A percentile compares a stretch with the other conserved stretches of the same genome.
Conservation (phyloP, 129 eudicot genomes). For the Ambrosia artemisiifolia region DNA sequence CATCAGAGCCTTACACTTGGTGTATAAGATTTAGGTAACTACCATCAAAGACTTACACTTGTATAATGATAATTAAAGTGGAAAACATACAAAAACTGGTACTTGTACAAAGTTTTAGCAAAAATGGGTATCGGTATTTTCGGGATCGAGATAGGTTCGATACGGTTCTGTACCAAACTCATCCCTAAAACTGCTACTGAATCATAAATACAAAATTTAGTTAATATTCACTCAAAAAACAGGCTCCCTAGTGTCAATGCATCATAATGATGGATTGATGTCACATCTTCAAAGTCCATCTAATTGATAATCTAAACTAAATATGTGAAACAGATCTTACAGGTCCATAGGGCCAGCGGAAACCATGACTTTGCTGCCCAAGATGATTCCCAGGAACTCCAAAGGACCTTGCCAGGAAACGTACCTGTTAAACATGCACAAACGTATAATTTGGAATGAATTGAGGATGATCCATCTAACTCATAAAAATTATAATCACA, state of each 20-base stretch:
- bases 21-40: background rate
- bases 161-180: too few species aligned
- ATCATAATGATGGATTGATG: background rate
- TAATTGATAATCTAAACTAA: background rate
- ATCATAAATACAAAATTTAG: constrained; percentile 1
- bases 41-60: background rate
- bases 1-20: too few species aligned
- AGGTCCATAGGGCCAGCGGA: constrained; percentile 99
- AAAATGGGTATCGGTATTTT: too few species aligned
- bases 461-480: background rate
- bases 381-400: constrained; percentile 98
- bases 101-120: too few species aligned
- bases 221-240: background rate
- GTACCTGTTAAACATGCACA: constrained; percentile 55
- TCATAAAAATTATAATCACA: background rate
- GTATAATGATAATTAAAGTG: too few species aligned
- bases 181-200: background rate
- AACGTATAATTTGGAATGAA: background rate
- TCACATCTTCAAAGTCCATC: background rate
- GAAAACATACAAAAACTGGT: too few species aligned
- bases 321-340: constrained; percentile 43
- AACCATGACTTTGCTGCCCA: constrained; percentile 99
- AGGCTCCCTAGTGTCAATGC: background rate
- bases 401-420: constrained; percentile 93
- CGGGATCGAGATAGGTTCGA: too few species aligned